phyloP scores from a whole-genome alignment of 2,329 filamentous ascomycete species.

The Magnaporthiopsis rhizophila region DNA sequence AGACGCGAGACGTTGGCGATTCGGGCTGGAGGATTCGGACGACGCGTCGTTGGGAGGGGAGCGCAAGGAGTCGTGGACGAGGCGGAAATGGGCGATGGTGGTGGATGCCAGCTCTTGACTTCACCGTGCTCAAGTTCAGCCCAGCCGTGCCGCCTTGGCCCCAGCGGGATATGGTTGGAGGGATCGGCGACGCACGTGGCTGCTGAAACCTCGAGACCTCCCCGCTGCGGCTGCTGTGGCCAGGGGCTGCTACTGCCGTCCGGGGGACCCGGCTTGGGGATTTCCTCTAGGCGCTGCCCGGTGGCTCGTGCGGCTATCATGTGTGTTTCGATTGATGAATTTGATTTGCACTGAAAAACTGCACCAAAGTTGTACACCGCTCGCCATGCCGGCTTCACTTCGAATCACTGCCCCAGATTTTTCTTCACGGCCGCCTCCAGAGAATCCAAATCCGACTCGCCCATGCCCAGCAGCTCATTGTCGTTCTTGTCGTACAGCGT shows the following conservation, averaged over 20 bases:
- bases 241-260: background rate
- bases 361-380: too few relatives aligned
- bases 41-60: background rate
- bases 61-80: background rate
- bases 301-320: too few relatives aligned
- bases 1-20: background rate
- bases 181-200: background rate
- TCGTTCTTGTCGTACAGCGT: slow-evolving; percentile 63
- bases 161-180: background rate
- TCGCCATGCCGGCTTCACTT: background rate
- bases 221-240: background rate
- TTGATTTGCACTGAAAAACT: too few relatives aligned
- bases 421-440: slow-evolving; percentile 27
- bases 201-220: slow-evolving; percentile 3
- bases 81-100: background rate
- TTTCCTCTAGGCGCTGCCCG: too few relatives aligned
- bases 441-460: slow-evolving; percentile 41
- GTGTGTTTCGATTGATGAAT: too few relatives aligned
- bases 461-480: slow-evolving; percentile 49
- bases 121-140: too few relatives aligned
- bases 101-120: background rate
- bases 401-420: background rate
- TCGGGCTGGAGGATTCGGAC: background rate
- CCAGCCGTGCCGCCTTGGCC: background rate
- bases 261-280: background rate